phyloP scores from a whole-genome alignment of 495 filamentous ascomycete genomes.

The Trichoderma reesei region DNA sequence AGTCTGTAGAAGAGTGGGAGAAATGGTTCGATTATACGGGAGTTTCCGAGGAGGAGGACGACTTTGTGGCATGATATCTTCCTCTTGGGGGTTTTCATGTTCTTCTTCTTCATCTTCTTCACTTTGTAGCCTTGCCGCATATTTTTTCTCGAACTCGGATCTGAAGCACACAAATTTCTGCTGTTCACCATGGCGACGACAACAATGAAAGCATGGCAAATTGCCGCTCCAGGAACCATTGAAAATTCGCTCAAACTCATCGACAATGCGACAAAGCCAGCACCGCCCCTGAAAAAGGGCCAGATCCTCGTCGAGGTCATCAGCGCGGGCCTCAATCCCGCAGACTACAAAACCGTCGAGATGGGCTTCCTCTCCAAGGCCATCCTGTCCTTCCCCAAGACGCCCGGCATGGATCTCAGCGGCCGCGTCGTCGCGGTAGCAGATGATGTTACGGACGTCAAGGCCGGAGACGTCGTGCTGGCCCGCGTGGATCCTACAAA shows the following conservation, averaged over 20 bases:
- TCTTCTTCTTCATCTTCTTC: background rate
- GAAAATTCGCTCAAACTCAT: background rate
- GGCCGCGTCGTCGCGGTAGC: slow-evolving; percentile 42
- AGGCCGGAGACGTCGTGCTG: slow-evolving; percentile 42
- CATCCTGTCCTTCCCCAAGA: slow-evolving; percentile 25
- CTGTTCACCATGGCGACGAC: background rate
- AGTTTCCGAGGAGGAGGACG: too few species aligned
- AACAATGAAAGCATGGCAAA: background rate
- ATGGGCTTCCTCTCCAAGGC: slow-evolving; percentile 31
- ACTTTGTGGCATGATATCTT: too few species aligned
- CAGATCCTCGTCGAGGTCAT: slow-evolving; percentile 44
- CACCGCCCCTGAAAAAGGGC: background rate
- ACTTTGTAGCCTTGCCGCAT: background rate
- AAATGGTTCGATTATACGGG: too few species aligned
- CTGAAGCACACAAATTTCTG: background rate
- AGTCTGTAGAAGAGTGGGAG: too few species aligned
- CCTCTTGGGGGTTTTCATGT: background rate
- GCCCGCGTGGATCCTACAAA: slow-evolving; percentile 28
- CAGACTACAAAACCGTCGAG: slow-evolving; percentile 55
- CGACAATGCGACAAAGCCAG: background rate
- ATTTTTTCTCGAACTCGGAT: background rate
- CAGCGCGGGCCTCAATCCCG: slow-evolving; percentile 48
- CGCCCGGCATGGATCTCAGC: slow-evolving; percentile 50
- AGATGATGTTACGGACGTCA: slow-evolving; percentile 22
- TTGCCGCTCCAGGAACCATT: background rate